Base-by-base conservation (phyloP, 208 protist genomes). In the Crithidia brevicula region DNA sequence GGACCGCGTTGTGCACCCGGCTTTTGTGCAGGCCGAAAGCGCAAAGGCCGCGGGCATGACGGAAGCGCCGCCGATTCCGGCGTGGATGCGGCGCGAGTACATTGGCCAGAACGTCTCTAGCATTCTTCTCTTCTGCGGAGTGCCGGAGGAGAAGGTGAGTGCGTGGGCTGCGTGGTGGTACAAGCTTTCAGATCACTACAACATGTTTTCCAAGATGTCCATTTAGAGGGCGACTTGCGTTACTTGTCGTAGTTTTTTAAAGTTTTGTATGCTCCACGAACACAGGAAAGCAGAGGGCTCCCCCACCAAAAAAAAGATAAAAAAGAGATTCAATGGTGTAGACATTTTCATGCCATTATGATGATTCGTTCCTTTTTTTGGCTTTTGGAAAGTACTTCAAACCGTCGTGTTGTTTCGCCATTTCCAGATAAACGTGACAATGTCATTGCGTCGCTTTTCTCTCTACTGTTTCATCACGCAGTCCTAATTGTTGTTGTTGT, bases 11-110 rank as follows among this genome's bases (percentile, higher is more conserved):
- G 63, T 88, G 46, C 86, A 94, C 61, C 91, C 91, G 9, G 87
- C 74, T 2, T 92, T 87, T 74, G 80, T 96, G 28, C 81, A 85
- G 62, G 72, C 78, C 1, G 74, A 93, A 60, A 53, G 76, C 27
- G 74, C 62, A 38, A 81, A 82, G 61, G 63, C 72, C 4, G 46
- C 70, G 9, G 74, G 75, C 5, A 58, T 51, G 46, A 61, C 75
- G 5, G 77, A 88, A 68, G 60, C 82, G 47, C 73, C 81, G 25
- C 66, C 79, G 11, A 78, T 94, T 6, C 91, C 91, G 13, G 79
- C 88, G 45, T 96, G 88, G 86, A 96, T 96, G 91, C 85, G 91
- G 13, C 85, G 91, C 9, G 91, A 96, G 73, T 94, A 94, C 74
- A 30, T 96, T 25, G 83, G 82, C 3, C 74, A 96, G 53, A 96